Percentiles rank a stretch among this genome's conserved stretches.
These are phyloP conservation scores for Acanthamoeba triangularis DNA, from an alignment of 208 protist genomes.

Conservation along the genomic window DNA sequence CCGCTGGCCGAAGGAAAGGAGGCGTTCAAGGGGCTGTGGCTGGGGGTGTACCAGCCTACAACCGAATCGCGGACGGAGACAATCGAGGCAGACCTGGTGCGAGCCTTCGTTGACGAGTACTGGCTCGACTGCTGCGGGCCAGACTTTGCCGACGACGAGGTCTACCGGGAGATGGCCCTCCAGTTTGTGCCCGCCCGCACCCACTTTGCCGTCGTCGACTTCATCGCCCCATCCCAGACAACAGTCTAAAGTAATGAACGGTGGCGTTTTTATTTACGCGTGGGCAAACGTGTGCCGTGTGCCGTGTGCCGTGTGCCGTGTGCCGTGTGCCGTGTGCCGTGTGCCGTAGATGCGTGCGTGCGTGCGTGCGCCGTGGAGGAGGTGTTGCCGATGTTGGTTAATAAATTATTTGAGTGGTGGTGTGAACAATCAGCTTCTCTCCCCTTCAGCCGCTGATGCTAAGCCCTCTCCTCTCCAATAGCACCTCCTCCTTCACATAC, in stretches of 20 bases:
- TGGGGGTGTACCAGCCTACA: slow-evolving; percentile 1
- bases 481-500: background rate
- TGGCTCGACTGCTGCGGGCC: slow-evolving; percentile 32
- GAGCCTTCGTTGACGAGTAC: slow-evolving; percentile 34
- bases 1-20: slow-evolving; percentile 35
- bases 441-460: background rate
- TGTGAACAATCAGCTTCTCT: background rate
- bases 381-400: no score
- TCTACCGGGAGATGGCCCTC: slow-evolving; percentile 4
- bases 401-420: no score
- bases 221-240: background rate
- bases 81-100: slow-evolving; percentile 5
- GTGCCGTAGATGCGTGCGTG: no score
- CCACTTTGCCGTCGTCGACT: slow-evolving; percentile 3
- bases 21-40: slow-evolving; percentile 12
- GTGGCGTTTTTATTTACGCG: no score
- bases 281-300: no score
- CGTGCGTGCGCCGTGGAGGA: no score
- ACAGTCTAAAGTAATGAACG: no score
- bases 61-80: background rate
- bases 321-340: no score
- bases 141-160: background rate
- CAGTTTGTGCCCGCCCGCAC: background rate
- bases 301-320: no score
- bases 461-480: background rate